These are phyloP conservation scores for Tylopilus felleus DNA, from an alignment of 768 basidiomycete species.

Conservation along the genomic window DNA sequence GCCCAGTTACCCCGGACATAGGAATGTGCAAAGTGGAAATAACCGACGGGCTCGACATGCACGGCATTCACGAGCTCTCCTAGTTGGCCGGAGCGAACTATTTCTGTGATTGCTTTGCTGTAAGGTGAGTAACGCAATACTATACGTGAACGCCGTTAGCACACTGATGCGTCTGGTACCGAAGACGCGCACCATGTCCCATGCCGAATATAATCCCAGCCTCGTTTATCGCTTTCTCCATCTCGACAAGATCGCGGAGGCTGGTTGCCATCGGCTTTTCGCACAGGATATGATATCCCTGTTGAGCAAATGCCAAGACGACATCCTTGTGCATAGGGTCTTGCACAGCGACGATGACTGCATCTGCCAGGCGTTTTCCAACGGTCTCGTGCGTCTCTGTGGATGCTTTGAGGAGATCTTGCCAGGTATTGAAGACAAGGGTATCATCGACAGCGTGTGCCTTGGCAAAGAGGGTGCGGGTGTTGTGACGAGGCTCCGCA, in stretches of 20 bases:
- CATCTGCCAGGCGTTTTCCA: constrained; percentile 76
- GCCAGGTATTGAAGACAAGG: constrained; percentile 69
- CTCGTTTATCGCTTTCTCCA: constrained; percentile 67
- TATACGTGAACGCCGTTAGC: constrained; percentile 29
- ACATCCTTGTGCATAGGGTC: constrained; percentile 78
- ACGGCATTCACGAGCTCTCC: constrained; percentile 81
- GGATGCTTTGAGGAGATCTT: constrained; percentile 66
- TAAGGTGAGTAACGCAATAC: constrained; percentile 90
- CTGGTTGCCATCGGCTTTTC: constrained; percentile 91
- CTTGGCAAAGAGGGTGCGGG: constrained; percentile 55
- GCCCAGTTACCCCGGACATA: constrained; percentile 85
- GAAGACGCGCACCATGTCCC: constrained; percentile 64
- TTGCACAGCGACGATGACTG: constrained; percentile 76
- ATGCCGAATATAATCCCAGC: constrained; percentile 78
- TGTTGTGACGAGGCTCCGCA: constrained; percentile 74
- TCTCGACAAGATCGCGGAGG: constrained; percentile 67
- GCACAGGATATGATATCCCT: constrained; percentile 86
- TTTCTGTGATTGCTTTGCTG: constrained; percentile 61
- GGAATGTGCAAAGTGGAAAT: constrained; percentile 87
- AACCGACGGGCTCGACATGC: constrained; percentile 83
- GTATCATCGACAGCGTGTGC: constrained; percentile 60
- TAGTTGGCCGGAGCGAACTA: constrained; percentile 66
- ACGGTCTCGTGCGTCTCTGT: constrained; percentile 58
- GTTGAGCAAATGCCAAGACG: constrained; percentile 67
- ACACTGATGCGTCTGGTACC: background rate